These are phyloP conservation scores for Starmera pachycereana DNA, from an alignment of 805 yeast species.

Conservation along the genomic window DNA sequence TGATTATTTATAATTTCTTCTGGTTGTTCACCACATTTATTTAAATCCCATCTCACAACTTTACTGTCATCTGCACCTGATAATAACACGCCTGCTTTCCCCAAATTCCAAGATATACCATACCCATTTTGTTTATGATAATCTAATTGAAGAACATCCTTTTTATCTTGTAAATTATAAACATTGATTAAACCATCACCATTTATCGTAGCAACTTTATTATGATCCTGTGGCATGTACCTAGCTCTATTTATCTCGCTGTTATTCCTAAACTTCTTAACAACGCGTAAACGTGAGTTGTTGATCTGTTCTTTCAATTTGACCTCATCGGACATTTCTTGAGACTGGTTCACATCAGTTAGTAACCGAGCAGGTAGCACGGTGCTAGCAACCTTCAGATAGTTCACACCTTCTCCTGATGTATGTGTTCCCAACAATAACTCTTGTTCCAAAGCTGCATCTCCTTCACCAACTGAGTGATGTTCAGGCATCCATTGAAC, in stretches of 20 bases:
- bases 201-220: slow-evolving; percentile 51
- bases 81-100: slow-evolving; percentile 36
- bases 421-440: slow-evolving; percentile 66
- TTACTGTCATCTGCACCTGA: slow-evolving; percentile 60
- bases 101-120: slow-evolving; percentile 59
- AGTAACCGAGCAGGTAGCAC: slow-evolving; percentile 40
- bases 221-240: slow-evolving; percentile 51
- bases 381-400: slow-evolving; percentile 54
- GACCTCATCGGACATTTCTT: slow-evolving; percentile 13
- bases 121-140: slow-evolving; percentile 64
- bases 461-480: slow-evolving; percentile 14
- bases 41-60: slow-evolving; percentile 51
- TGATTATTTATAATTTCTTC: slow-evolving; percentile 28
- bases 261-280: slow-evolving; percentile 48
- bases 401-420: slow-evolving; percentile 56
- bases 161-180: slow-evolving; percentile 27
- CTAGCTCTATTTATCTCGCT: slow-evolving; percentile 69
- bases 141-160: slow-evolving; percentile 21
- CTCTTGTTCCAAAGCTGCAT: slow-evolving; percentile 30
- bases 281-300: slow-evolving; percentile 48
- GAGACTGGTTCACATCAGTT: slow-evolving; percentile 9
- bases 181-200: slow-evolving; percentile 54
- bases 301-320: slow-evolving; percentile 18
- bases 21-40: slow-evolving; percentile 16
- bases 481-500: slow-evolving; percentile 62